These are phyloP conservation scores for Metarhizium brunneum DNA, from an alignment of 2,329 filamentous ascomycete genomes.

Conservation along the genomic window DNA sequence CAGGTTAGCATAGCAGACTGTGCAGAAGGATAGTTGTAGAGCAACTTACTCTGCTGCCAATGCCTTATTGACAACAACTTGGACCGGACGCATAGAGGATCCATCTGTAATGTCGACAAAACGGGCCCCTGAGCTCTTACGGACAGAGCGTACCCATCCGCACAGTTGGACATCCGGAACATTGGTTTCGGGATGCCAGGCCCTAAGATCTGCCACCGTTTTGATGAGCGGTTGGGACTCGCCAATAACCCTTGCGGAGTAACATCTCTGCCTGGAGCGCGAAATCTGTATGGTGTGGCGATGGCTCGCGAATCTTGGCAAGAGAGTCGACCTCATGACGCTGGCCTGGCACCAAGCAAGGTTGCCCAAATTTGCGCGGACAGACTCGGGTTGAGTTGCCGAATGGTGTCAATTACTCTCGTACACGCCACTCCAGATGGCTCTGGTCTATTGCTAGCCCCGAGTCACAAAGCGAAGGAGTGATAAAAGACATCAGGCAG, in stretches of 20 bases:
- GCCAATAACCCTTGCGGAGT: slow-evolving; percentile 23
- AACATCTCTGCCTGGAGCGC: slow-evolving; percentile 13
- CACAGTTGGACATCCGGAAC: slow-evolving; percentile 51
- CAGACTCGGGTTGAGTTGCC: neutral
- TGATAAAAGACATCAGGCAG: neutral
- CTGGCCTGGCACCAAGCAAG: neutral
- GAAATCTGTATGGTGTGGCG: neutral
- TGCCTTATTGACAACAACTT: slow-evolving; percentile 67
- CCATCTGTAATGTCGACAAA: slow-evolving; percentile 87
- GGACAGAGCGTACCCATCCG: slow-evolving; percentile 75
- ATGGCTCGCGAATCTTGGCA: neutral
- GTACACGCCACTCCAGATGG: neutral
- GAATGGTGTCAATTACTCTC: neutral
- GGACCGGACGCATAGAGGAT: slow-evolving; percentile 67
- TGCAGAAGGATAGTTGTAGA: slow-evolving; percentile 2
- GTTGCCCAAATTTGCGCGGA: neutral
- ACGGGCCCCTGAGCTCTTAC: slow-evolving; percentile 73
- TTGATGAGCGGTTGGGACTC: slow-evolving; percentile 23
- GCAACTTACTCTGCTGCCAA: slow-evolving; percentile 60
- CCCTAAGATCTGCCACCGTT: slow-evolving; percentile 47
- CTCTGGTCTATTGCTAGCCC: neutral
- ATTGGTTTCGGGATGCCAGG: slow-evolving; percentile 35
- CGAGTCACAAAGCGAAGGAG: neutral
- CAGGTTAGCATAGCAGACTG: slow-evolving; percentile 8
- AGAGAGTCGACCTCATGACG: slow-evolving; percentile 1